Conservation (phyloP, 306 rosid genomes). For the Casuarina glauca region DNA sequence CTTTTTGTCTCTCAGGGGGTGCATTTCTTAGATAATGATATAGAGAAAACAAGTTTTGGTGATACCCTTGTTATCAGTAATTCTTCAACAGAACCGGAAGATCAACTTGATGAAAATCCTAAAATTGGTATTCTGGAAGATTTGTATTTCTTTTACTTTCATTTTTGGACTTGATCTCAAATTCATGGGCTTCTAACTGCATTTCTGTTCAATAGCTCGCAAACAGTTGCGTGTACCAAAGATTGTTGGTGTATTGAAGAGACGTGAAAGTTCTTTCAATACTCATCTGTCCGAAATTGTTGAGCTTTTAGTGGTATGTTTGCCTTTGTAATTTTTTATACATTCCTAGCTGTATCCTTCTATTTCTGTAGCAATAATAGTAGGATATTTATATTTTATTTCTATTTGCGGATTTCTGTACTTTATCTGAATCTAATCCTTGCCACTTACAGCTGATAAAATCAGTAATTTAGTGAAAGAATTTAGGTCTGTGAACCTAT, state of each 20-base stretch:
- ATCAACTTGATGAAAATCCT: slow-evolving; percentile 27
- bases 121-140: slow-evolving; percentile 46
- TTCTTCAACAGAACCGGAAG: slow-evolving; percentile 31
- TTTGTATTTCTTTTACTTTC: slow-evolving; percentile 10
- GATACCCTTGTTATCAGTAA: slow-evolving; percentile 46
- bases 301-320: slow-evolving; percentile 56
- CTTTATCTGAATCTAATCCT: background rate
- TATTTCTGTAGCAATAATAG: slow-evolving; percentile 3
- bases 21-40: slow-evolving; percentile 39
- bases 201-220: slow-evolving; percentile 43
- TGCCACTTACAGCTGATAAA: background rate
- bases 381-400: background rate
- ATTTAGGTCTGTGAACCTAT: background rate
- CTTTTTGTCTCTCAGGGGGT: slow-evolving; percentile 46
- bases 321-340: slow-evolving; percentile 8
- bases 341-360: slow-evolving; percentile 7
- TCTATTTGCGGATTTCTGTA: background rate
- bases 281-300: slow-evolving; percentile 53
- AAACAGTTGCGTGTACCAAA: slow-evolving; percentile 46
- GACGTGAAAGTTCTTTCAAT: slow-evolving; percentile 66
- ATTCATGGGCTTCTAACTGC: slow-evolving; percentile 5
- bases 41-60: slow-evolving; percentile 42
- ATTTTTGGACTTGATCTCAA: slow-evolving; percentile 15
- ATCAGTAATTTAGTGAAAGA: background rate
- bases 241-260: slow-evolving; percentile 52